These are phyloP conservation scores for Daldinia loculata DNA, from an alignment of 495 filamentous ascomycete species.

Conservation along the genomic window DNA sequence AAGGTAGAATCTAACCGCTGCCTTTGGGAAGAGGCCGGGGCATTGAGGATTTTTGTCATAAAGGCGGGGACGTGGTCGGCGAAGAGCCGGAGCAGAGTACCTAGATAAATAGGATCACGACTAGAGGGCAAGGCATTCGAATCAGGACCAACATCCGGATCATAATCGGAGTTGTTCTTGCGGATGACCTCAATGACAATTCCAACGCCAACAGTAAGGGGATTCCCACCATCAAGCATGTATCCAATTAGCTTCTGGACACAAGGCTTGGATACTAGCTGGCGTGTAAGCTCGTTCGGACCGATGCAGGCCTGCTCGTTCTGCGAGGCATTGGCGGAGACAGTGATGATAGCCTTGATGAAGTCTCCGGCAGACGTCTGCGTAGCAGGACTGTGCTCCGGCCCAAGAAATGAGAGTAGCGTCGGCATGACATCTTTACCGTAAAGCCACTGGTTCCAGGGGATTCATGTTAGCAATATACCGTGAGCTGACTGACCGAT, in stretches of 20 bases:
- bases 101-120: constrained; percentile 96
- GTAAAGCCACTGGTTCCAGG: constrained; percentile 81
- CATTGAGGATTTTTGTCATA: constrained; percentile 86
- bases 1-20: constrained; percentile 70
- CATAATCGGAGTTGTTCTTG: constrained; percentile 99
- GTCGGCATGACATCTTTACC: constrained; percentile 87
- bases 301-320: constrained; percentile 98
- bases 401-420: constrained; percentile 84
- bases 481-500: not conserved
- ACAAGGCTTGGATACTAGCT: constrained; percentile 90
- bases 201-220: constrained; percentile 94
- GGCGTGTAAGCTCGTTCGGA: constrained; percentile 93
- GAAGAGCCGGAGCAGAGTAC: constrained; percentile 89
- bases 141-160: constrained; percentile 83
- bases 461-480: constrained; percentile 25
- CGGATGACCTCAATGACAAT: constrained; percentile 98
- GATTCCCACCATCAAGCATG: constrained; percentile 94
- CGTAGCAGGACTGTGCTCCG: constrained; percentile 81
- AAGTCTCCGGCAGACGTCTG: constrained; percentile 98
- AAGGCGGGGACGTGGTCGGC: constrained; percentile 93
- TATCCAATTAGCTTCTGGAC: constrained; percentile 82
- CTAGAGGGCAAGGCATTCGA: constrained; percentile 79
- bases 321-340: constrained; percentile 96
- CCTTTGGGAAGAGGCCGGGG: constrained; percentile 53
- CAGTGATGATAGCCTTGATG: constrained; percentile 98